Conservation (phyloP, 352 stramenopile species). For the Pythium oligandrum region DNA sequence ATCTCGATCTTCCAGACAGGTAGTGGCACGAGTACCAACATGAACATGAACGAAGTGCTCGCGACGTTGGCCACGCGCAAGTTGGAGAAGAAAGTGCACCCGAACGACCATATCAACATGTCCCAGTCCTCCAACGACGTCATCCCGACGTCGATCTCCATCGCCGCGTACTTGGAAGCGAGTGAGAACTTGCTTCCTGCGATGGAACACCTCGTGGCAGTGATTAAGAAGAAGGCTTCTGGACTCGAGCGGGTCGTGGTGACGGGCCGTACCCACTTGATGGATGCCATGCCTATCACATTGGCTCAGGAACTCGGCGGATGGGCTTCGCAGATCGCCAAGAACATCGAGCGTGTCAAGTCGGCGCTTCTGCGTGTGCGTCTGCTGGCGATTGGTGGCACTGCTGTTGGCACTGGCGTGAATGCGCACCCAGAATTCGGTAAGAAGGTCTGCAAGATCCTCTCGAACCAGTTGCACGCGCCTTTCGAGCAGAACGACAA, state of each 20-base stretch:
- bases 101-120: constrained; percentile 74
- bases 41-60: constrained; percentile 98
- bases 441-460: constrained; percentile 32
- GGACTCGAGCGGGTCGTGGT: constrained; percentile 40
- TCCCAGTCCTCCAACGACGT: constrained; percentile 67
- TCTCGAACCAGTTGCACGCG: constrained; percentile 26
- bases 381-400: constrained; percentile 51
- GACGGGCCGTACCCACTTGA: constrained; percentile 65
- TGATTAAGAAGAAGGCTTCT: constrained; percentile 33
- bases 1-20: constrained; percentile 88
- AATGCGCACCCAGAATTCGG: constrained; percentile 52
- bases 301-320: constrained; percentile 43
- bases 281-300: constrained; percentile 67
- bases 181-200: constrained; percentile 64
- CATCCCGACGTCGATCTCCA: constrained; percentile 48
- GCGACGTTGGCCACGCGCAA: constrained; percentile 73
- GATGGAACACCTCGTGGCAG: constrained; percentile 32
- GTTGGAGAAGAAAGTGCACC: constrained; percentile 82
- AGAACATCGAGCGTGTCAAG: constrained; percentile 48
- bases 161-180: constrained; percentile 43
- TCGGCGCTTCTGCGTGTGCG: constrained; percentile 40
- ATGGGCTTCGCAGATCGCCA: constrained; percentile 45
- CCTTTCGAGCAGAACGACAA: constrained; percentile 52
- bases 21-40: constrained; percentile 96
- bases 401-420: constrained; percentile 54